Base-by-base conservation (phyloP, 345 rosid genomes). In the Lagerstroemia speciosa region DNA sequence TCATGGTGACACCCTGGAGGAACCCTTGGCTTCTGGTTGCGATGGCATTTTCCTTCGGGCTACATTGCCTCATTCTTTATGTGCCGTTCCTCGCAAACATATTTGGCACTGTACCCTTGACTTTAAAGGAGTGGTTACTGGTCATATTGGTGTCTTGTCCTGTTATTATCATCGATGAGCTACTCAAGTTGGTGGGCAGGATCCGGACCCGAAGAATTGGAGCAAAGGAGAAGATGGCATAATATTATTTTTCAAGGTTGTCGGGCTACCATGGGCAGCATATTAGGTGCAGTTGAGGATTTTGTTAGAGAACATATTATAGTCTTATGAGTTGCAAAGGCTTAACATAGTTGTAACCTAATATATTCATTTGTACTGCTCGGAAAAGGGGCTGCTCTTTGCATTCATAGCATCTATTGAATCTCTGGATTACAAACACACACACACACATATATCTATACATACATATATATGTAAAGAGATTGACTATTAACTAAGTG, bases 21-120 rank as follows among this genome's bases (percentile, higher is more conserved):
- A 91, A 91, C 74, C 96, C 94, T 30, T 93, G 91, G 91, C 97
- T 93, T 67, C 74, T 93, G 78, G 85, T 84, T 72, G 97, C 98
- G 29, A 89, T 91, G 97, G 75, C 87, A 3, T 69, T 91, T 78
- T 93, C 98, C 27, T 81, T 93, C 15, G 91, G 86, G 55, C 90
- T 93, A 37, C 98, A 93, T 62, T 86, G 87, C 68, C 79, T 89
- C 53, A 86, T 93, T 45, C 97, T 93, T 65, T 93, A 91, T 27
- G 86, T 87, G 68, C 97, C 98, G 19, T 79, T 93, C 81, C 78
- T 93, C 17, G 91, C 96, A 3, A 69, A 87, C 29, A 80, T 87
- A 69, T 93, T 93, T 68, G 91, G 91, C 27, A 83, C 86, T 43
- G 89, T 89, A 63, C 97, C 98, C 20, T 78, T 89, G 84, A 87